Evolutionary conservation across 192 early-diverging fungal species (phyloP).

Genomic region (Chytriomyces sp.): DNA sequence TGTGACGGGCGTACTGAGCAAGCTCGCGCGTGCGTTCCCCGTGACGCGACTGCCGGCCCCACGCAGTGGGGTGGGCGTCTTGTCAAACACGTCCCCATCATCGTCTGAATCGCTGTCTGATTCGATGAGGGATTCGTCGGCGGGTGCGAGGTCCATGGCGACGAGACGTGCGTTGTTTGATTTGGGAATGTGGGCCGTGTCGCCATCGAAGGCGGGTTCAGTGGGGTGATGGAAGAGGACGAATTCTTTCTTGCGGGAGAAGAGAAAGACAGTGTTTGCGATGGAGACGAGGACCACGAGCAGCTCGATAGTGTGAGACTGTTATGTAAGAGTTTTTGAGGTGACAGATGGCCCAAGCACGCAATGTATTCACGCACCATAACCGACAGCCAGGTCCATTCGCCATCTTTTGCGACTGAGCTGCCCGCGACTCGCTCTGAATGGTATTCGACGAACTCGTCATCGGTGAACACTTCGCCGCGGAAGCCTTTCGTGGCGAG

Average conservation of each 20-base stretch:
- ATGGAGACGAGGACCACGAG: neutral
- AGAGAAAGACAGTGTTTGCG: conserved; percentile 9
- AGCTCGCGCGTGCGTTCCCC: neutral
- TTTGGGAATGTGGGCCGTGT: neutral
- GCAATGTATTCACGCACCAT: neutral
- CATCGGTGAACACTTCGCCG: conserved; percentile 24
- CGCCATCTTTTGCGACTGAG: neutral
- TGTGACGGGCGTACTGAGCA: neutral
- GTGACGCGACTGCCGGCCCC: neutral
- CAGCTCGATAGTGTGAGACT: neutral
- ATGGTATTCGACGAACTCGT: conserved; percentile 20
- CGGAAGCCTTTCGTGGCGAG: neutral
- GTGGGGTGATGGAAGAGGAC: conserved; percentile 20
- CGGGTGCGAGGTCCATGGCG: conserved; percentile 5
- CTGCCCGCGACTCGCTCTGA: neutral
- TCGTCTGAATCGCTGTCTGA: neutral
- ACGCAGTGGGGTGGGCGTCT: conserved; percentile 4
- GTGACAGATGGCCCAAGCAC: neutral
- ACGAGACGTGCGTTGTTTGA: conserved; percentile 5
- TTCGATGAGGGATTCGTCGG: conserved; percentile 6
- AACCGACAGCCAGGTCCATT: neutral
- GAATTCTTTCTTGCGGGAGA: neutral
- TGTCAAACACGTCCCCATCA: too few relatives aligned
- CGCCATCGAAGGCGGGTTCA: neutral
- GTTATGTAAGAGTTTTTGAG: neutral